Evolutionary conservation across 73 alveolate species (phyloP), one percentile per base, ranked within the genome.

Genomic region (Paramecium tetraurelia): DNA sequence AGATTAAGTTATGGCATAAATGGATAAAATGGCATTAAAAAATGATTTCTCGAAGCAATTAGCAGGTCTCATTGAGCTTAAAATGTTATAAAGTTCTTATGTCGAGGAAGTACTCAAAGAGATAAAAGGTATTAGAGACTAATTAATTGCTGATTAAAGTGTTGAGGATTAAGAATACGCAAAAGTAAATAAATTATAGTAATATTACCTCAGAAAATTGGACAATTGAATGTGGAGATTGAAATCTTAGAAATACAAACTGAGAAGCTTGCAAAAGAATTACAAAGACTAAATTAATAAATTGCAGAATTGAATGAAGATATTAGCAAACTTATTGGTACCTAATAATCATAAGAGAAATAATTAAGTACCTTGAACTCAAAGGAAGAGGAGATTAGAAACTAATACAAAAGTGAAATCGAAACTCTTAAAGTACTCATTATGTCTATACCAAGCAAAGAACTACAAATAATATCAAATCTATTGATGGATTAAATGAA

Each of bases 111-210:
- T 80, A 1, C 71, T 80, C 8, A 41, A 80, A 44, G 76, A 44
- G 46, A 80, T 44, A 12, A 80, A 80, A 80, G 29, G n/a, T 12
- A 80, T 44, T 8, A 80, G 90, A 80, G 90, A 80, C 29, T 46
- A 80, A 80, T 46, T 80, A 40, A 27, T 48, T 20, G 70, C 63
- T 11, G 89, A 76, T 76, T 41, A 76, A 41, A 43, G 40, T 8
- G 89, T 76, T 4, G 89, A 76, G 12, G 89, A 76, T 76, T 41
- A 40, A 80, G 90, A 80, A 46, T 80, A 38, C 21, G 90, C 90
- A 41, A 80, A 80, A 44, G 90, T 80, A 80, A 33, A 11, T 14
- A 14, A 2, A 4, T 44, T 44, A 22, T 16, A 4, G 43, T 80
- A 41, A 10, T 24, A 5, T 5, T 53, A 53, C 16, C 6, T 24